Evolutionary conservation across 192 early-diverging fungal genomes (phyloP).

Genomic region (Podila epicladia): DNA sequence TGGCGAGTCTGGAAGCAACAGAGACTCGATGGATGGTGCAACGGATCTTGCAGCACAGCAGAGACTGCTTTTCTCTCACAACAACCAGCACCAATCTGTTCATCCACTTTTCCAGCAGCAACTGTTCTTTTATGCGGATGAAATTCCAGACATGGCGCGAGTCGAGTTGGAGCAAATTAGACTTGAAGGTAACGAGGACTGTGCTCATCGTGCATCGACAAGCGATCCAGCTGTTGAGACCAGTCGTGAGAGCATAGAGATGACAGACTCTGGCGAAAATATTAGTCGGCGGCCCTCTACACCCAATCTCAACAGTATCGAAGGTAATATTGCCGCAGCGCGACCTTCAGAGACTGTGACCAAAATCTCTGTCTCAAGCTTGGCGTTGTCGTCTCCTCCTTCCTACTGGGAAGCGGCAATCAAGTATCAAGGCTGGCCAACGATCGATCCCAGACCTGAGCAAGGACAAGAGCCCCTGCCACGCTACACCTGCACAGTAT

Average conservation of each 20-base stretch:
- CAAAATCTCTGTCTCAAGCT: conserved; percentile 35
- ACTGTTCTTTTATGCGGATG: conserved; percentile 43
- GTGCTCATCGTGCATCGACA: background rate
- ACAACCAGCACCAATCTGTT: conserved; percentile 4
- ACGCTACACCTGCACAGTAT: conserved; percentile 57
- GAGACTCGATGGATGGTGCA: background rate
- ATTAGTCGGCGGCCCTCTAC: background rate
- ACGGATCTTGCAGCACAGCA: conserved; percentile 14
- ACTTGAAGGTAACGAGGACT: background rate
- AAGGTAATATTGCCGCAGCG: background rate
- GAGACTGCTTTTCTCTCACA: conserved; percentile 19
- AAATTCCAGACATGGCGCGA: conserved; percentile 8
- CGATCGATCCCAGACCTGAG: conserved; percentile 45
- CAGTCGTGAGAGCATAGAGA: conserved; percentile 35
- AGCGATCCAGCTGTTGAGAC: conserved; percentile 25
- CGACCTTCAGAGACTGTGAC: conserved; percentile 1
- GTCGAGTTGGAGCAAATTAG: background rate
- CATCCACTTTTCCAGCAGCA: conserved; percentile 35
- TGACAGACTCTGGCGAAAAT: background rate
- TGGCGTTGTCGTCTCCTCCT: conserved; percentile 35
- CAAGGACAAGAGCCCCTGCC: conserved; percentile 58
- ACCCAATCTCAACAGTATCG: background rate
- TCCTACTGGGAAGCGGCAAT: conserved; percentile 48
- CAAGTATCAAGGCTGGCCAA: conserved; percentile 42
- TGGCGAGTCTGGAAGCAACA: background rate